Evolutionary conservation across 108 stramenopile species (phyloP), one percentile per base, ranked within the genome.

Genomic region (Mayamaea pseudoterrestris): DNA sequence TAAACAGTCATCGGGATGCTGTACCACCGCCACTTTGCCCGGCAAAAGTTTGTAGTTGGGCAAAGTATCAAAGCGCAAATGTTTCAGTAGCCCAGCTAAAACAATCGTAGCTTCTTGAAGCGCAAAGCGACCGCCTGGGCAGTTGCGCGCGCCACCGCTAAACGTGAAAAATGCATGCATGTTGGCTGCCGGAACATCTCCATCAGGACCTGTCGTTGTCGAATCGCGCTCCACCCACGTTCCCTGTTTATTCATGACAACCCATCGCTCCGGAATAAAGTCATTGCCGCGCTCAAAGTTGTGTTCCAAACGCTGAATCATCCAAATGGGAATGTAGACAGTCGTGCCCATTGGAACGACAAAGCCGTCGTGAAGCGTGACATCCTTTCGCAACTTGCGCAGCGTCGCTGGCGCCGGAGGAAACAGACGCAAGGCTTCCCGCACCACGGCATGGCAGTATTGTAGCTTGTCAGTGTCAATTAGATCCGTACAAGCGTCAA

Each of bases 241-340:
- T 44, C 57, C 50, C 32, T 40, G 14, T 21, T 65, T 30, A 30
- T 58, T n/a, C n/a, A n/a, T n/a, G n/a, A n/a, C 48, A 11, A 63
- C 27, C 80, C 80, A 81, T 40, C 80, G 63, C 41, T 77, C 70
- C 1, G 80, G 80, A 57, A 44, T 46, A 55, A 81, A 81, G 18
- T 43, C 46, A 30, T 74, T 61, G 3, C 75, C 73, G 14, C 72
- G 66, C 20, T 73, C 53, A 75, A 75, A 81, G 44, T 77, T 77
- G 21, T 61, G 46, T 13, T 73, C 73, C 39, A 69, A 58, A 12
- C 73, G 58, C 20, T 77, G 75, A 5, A 81, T 43, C 4, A 77
- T 56, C 51, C 63, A 53, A 20, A 64, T 58, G 2, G 80, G 63
- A 8, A 81, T 43, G 1, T 58, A 13, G 2, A 81, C 8, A 8